phyloP scores from a whole-genome alignment of 768 basidiomycete species.

The Trametes villosa region DNA sequence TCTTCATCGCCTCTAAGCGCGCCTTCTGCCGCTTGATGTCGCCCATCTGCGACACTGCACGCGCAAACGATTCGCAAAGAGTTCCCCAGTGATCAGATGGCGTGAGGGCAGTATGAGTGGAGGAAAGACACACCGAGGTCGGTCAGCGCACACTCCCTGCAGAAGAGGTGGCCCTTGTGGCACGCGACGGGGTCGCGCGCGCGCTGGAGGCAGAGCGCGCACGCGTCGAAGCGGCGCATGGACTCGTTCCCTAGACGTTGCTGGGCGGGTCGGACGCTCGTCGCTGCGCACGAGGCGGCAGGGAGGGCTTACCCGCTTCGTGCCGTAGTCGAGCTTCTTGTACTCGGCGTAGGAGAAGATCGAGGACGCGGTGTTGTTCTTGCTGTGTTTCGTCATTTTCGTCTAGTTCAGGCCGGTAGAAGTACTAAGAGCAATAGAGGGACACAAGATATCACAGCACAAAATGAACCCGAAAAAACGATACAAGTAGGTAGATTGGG shows the following conservation, averaged over 20 bases:
- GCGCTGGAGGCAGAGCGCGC: slow-evolving; percentile 82
- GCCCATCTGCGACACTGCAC: slow-evolving; percentile 84
- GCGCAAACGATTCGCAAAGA: background rate
- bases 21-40: slow-evolving; percentile 92
- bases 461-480: no score
- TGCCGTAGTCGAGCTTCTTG: slow-evolving; percentile 84
- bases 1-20: slow-evolving; percentile 71
- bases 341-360: slow-evolving; percentile 91
- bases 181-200: slow-evolving; percentile 88
- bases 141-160: slow-evolving; percentile 91
- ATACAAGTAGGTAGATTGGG: no score
- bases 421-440: no score
- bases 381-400: slow-evolving; percentile 85
- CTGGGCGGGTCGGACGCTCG: slow-evolving; percentile 37
- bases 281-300: background rate
- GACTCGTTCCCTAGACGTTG: slow-evolving; percentile 90
- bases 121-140: slow-evolving; percentile 69
- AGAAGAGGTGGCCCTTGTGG: slow-evolving; percentile 87
- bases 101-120: background rate
- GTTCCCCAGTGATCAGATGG: background rate
- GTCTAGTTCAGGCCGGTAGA: no score
- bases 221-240: slow-evolving; percentile 91
- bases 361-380: slow-evolving; percentile 88
- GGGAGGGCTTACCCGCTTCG: slow-evolving; percentile 59
- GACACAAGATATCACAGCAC: no score